These are phyloP conservation scores for Fraxinus excelsior DNA, from an alignment of 257 asterid species.

Conservation along the genomic window DNA sequence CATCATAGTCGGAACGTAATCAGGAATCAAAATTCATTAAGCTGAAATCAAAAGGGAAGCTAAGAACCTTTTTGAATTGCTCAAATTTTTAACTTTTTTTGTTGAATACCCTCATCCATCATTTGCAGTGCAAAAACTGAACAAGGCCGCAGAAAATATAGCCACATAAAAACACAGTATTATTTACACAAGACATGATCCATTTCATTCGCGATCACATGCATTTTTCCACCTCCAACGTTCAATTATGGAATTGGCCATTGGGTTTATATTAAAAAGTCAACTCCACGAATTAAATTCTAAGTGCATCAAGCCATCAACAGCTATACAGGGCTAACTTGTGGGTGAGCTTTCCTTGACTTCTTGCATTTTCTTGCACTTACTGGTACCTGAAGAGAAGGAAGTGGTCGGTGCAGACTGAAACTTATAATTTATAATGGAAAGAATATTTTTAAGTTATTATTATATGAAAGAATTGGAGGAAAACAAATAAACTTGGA, in stretches of 20 bases:
- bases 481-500: background rate
- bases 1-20: too few relatives aligned
- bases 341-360: conserved; percentile 12
- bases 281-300: background rate
- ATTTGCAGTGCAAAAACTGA: too few relatives aligned
- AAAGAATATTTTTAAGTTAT: background rate
- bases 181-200: conserved; percentile 23
- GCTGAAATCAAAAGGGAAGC: too few relatives aligned
- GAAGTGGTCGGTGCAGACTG: conserved; percentile 39
- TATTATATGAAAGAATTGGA: background rate
- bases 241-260: conserved; percentile 1
- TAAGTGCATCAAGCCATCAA: background rate
- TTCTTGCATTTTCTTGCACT: background rate
- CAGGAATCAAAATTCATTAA: too few relatives aligned
- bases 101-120: too few relatives aligned
- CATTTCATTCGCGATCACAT: conserved; percentile 31
- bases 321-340: background rate
- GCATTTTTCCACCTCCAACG: conserved; percentile 24
- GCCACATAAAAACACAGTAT: background rate
- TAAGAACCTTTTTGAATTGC: too few relatives aligned
- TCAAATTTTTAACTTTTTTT: too few relatives aligned
- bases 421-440: conserved; percentile 2
- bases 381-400: conserved; percentile 32
- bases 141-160: too few relatives aligned
- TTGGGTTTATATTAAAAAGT: background rate